Base-by-base conservation (phyloP, 352 stramenopile genomes). In the Phytophthora ohioensis region DNA sequence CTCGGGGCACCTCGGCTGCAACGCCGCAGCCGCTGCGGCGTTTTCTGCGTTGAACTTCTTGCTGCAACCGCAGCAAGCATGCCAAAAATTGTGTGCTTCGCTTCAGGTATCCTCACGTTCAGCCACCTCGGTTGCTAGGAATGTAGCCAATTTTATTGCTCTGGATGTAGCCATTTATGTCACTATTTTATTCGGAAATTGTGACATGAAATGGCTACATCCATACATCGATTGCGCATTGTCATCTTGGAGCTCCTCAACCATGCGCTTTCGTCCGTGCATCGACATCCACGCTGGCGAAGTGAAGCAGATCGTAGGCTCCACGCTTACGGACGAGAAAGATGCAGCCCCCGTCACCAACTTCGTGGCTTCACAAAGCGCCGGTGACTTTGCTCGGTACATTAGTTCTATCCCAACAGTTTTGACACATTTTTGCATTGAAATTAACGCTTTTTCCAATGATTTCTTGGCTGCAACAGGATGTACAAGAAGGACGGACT, bases 251-350 rank as follows among this genome's bases (percentile, higher is more conserved):
- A 67, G 15, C 47, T 66, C 47, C 32, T 42, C 35, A 49, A 62
- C 58, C 57, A 98, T 98, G 92, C 95, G 97, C 73, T 99, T 99
- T 80, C 91, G 97, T 46, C 98, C 98, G 41, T 99, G 98, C 75
- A 99, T 99, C 71, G 98, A 99, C 81, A 92, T 99, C 60, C 98
- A 99, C 81, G 85, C 90, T 36, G 98, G 98, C 38, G 79, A 97
- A 72, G 97, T 99, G 42, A 99, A 99, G 87, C 98, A 99, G 82
- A 99, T 99, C 75, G 97, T 99, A 47, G 98, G 98, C 17, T 98
- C 93, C 12, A 99, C 97, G 38, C 86, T 99, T 46, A 94, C 75
- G n/a, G 95, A 98, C 71, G 82, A 79, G n/a, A 79, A 87, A 45
- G 75, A 75, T 12, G 53, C 47, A 9, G 75, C 67, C 15, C 88